Conservation (phyloP, 1,284 basidiomycete genomes). For the Pseudomicrostroma phylloplanum region DNA sequence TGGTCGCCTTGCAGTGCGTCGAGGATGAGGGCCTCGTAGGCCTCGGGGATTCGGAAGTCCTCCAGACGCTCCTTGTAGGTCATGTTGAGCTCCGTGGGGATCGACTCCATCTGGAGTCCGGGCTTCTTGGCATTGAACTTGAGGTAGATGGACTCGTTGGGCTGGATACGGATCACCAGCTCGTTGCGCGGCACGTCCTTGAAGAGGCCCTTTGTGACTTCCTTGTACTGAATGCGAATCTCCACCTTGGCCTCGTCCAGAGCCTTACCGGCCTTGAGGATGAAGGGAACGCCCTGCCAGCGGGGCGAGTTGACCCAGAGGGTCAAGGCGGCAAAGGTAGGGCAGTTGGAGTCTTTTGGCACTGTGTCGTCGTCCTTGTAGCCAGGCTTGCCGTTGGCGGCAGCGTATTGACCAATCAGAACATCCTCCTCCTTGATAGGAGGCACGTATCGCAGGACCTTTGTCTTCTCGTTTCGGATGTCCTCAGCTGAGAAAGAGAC, state of each 20-base stretch:
- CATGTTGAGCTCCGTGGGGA: not conserved
- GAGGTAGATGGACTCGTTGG: conserved; percentile 46
- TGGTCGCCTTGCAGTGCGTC: conserved; percentile 51
- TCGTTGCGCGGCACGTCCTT: conserved; percentile 39
- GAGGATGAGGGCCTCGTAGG: conserved; percentile 51
- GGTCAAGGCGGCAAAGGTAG: conserved; percentile 50
- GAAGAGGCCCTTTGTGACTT: conserved; percentile 29
- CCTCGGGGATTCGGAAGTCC: conserved; percentile 45
- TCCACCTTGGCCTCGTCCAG: conserved; percentile 49
- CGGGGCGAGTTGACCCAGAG: conserved; percentile 45
- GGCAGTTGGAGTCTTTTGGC: conserved; percentile 52
- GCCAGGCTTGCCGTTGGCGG: conserved; percentile 49
- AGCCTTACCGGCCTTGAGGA: conserved; percentile 49
- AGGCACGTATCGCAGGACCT: conserved; percentile 47
- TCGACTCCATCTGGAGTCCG: conserved; percentile 31
- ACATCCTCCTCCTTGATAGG: conserved; percentile 46
- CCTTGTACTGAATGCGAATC: conserved; percentile 48
- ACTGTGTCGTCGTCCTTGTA: conserved; percentile 53
- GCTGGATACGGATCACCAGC: conserved; percentile 49
- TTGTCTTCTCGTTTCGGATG: conserved; percentile 51
- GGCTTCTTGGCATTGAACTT: conserved; percentile 48
- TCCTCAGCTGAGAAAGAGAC: conserved; percentile 48
- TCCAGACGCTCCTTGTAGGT: conserved; percentile 11
- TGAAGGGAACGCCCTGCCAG: conserved; percentile 49
- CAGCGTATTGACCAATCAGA: conserved; percentile 51